Evolutionary conservation across 495 filamentous ascomycete genomes (phyloP).

Genomic region (Aspergillus campestris): DNA sequence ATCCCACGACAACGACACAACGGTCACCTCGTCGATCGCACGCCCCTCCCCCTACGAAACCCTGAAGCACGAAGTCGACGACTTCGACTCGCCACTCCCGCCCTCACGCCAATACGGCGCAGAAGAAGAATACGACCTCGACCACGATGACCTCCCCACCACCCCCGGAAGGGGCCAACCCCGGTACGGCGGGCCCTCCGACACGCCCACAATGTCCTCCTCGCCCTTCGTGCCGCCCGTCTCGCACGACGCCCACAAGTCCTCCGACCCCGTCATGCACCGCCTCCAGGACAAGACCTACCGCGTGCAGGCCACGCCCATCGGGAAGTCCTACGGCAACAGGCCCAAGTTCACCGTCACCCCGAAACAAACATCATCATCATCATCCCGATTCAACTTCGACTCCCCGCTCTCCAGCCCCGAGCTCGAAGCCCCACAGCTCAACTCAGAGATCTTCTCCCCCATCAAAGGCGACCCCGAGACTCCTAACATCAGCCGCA

Average conservation of each 20-base stretch:
- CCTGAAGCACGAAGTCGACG: conserved; percentile 21
- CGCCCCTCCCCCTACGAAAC: conserved; percentile 30
- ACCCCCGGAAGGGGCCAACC: conserved; percentile 23
- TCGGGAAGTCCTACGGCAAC: conserved; percentile 40
- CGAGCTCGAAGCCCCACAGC: conserved; percentile 67
- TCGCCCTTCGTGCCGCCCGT: conserved; percentile 43
- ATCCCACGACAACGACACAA: conserved; percentile 44
- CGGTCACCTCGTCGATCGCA: conserved; percentile 52
- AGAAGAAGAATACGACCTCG: conserved; percentile 29
- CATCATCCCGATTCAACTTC: conserved; percentile 20
- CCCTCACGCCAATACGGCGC: conserved; percentile 9
- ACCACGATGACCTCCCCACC: conserved; percentile 22
- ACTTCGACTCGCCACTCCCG: conserved; percentile 17
- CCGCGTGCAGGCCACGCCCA: conserved; percentile 84
- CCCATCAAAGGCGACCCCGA: conserved; percentile 36
- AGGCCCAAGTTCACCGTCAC: conserved; percentile 30
- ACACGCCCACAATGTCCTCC: conserved; percentile 27
- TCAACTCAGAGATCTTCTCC: conserved; percentile 79
- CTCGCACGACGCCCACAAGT: conserved; percentile 29
- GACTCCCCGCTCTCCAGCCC: conserved; percentile 68
- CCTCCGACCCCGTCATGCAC: conserved; percentile 70
- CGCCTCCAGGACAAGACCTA: conserved; percentile 88
- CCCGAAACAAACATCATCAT: conserved; percentile 21
- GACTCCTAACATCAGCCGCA: conserved; percentile 31
- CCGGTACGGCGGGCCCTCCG: background rate